Evolutionary conservation across 768 basidiomycete genomes (phyloP).

Genomic region (Kwoniella heveanensis): DNA sequence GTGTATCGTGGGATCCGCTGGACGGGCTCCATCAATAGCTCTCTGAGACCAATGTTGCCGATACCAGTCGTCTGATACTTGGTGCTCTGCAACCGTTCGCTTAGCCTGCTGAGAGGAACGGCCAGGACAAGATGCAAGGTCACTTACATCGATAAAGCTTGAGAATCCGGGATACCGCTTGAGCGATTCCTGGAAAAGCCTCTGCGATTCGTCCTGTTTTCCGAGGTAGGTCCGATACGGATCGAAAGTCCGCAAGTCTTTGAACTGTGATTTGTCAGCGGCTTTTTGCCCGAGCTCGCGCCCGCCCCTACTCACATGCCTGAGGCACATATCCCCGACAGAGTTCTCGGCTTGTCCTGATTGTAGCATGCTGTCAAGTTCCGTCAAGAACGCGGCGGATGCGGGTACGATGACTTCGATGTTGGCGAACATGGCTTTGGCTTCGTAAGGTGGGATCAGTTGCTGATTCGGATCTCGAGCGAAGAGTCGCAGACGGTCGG

Average conservation of each 20-base stretch:
- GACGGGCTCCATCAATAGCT: conserved; percentile 93
- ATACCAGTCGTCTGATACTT: conserved; percentile 71
- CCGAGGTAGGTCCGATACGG: conserved; percentile 88
- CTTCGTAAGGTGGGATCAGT: conserved; percentile 86
- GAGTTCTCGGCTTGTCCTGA: conserved; percentile 62
- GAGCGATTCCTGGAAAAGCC: conserved; percentile 77
- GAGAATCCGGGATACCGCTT: conserved; percentile 75
- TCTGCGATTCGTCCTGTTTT: conserved; percentile 89
- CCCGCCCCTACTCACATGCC: conserved; percentile 61
- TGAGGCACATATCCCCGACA: conserved; percentile 79
- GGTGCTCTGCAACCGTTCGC: conserved; percentile 35
- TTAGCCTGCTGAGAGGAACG: not conserved
- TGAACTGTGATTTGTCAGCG: conserved; percentile 68
- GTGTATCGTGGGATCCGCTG: conserved; percentile 95
- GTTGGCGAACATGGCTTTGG: conserved; percentile 91
- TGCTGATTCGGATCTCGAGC: conserved; percentile 79
- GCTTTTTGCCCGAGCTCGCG: too few species aligned
- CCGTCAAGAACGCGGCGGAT: conserved; percentile 81
- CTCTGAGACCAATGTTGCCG: conserved; percentile 77
- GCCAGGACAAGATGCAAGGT: conserved; percentile 6
- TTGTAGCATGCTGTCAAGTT: conserved; percentile 77
- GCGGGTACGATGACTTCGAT: conserved; percentile 83
- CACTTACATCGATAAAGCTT: conserved; percentile 82
- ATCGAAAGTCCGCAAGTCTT: conserved; percentile 79
- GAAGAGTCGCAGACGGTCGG: conserved; percentile 84